Percentiles rank a stretch among this genome's conserved stretches.
Evolutionary conservation across 257 asterid species (phyloP).

Genomic region (Orobanche coerulescens): DNA sequence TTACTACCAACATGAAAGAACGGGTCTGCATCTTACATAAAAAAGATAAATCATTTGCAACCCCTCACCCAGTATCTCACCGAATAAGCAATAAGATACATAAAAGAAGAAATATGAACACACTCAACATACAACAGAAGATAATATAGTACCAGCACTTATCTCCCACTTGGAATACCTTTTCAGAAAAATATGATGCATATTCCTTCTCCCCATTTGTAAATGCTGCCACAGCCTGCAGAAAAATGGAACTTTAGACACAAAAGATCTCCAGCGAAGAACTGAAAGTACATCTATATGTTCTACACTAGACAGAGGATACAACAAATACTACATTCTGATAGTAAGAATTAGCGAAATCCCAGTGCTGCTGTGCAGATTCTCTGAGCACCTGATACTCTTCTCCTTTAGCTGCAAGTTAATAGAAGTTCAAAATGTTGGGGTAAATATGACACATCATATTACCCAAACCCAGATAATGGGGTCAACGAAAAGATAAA

Average conservation of each 20-base stretch:
- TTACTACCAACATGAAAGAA: slow-evolving; percentile 6
- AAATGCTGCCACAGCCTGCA: slow-evolving; percentile 90
- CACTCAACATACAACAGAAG: background rate
- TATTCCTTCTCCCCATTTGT: slow-evolving; percentile 59
- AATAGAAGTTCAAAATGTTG: slow-evolving; percentile 24
- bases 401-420: slow-evolving; percentile 65
- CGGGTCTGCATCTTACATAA: background rate
- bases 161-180: slow-evolving; percentile 40
- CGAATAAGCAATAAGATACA: background rate
- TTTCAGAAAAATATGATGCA: slow-evolving; percentile 78
- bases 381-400: slow-evolving; percentile 71
- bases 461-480: background rate
- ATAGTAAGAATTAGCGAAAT: slow-evolving; percentile 69
- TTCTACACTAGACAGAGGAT: background rate
- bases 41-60: background rate
- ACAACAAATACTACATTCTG: slow-evolving; percentile 49
- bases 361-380: slow-evolving; percentile 72
- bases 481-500: background rate
- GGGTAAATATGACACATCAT: slow-evolving; percentile 11
- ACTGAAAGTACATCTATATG: slow-evolving; percentile 5
- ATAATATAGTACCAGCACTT: background rate
- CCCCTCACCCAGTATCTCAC: background rate
- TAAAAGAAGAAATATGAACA: background rate
- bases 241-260: slow-evolving; percentile 25
- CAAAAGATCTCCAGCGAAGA: slow-evolving; percentile 4